Evolutionary conservation across 768 basidiomycete genomes (phyloP), one percentile per base, ranked within the genome.

Genomic region (Psilocybe cubensis): DNA sequence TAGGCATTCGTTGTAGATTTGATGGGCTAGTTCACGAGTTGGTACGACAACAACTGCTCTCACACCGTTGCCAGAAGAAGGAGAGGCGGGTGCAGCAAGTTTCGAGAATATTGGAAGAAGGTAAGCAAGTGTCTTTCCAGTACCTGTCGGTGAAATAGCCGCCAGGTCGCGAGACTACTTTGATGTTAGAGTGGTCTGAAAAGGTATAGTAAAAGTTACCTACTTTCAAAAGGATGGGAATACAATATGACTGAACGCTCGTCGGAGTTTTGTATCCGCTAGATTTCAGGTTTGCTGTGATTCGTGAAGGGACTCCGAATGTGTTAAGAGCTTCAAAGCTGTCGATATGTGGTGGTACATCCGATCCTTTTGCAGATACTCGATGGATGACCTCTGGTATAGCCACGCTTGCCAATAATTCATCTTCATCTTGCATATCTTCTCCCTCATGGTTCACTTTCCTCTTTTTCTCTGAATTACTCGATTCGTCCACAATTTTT

Each of bases 121-220:
- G 72, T 98, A 99, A 0, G 95, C 85, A 5, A 98, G 79, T 0
- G 97, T 99, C 77, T 99, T 99, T 58, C 97, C 97, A 9, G 93
- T 96, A 48, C 97, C 97, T 4, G 97, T 99, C 0, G 97, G 97
- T 0, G 97, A 97, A 18, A 98, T 91, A 25, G 96, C 96, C 52
- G 92, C 88, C 21, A 97, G 79, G 72, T 99, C 96, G 56, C 92
- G 86, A 59, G 77, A 79, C 92, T 92, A 57, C 25, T 21, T 38
- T 4, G 49, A 44, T 11, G 33, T 43, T 18, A 58, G 57, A 64
- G 8, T 61, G 28, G 41, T 41, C 48, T 27, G 18, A 59, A 25
- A 41, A 28, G 28, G 8, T 31, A 17, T 14, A 47, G 17, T 31
- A 11, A 2, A 23, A 4, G 44, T 33, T 33, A 64, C 83, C 55